Evolutionary conservation across 768 basidiomycete species (phyloP).

Genomic region (Pleurotus pulmonarius): DNA sequence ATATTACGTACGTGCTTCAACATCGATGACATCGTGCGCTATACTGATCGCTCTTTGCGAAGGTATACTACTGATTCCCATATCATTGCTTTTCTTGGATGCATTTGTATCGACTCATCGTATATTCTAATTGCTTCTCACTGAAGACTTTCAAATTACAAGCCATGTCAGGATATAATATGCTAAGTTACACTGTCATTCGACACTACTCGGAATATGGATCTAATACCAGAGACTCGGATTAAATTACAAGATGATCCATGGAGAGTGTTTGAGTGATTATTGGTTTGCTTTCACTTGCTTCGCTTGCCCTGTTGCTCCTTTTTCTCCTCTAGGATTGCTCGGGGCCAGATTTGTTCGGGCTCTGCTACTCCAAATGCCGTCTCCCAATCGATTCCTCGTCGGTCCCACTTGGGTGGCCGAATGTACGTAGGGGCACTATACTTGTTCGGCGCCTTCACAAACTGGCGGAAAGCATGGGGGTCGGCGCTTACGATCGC

Average conservation of each 20-base stretch:
- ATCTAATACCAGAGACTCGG: too few species aligned
- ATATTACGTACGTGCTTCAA: slow-evolving; percentile 11
- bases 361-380: not conserved
- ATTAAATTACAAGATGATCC: too few species aligned
- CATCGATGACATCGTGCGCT: slow-evolving; percentile 16
- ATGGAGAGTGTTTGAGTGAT: too few species aligned
- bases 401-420: not conserved
- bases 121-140: not conserved
- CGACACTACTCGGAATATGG: too few species aligned
- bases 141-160: too few species aligned
- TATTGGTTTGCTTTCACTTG: not conserved
- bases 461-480: not conserved
- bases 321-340: not conserved
- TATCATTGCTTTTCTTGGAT: not conserved
- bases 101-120: not conserved
- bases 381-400: not conserved
- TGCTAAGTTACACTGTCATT: too few species aligned
- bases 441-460: not conserved
- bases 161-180: too few species aligned
- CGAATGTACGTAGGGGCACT: too few species aligned
- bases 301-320: not conserved
- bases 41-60: not conserved
- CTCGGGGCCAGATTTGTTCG: not conserved
- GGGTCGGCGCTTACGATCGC: slow-evolving; percentile 1
- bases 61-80: not conserved